phyloP scores from a whole-genome alignment of 306 rosid genomes.

The Albizia julibrissin region DNA sequence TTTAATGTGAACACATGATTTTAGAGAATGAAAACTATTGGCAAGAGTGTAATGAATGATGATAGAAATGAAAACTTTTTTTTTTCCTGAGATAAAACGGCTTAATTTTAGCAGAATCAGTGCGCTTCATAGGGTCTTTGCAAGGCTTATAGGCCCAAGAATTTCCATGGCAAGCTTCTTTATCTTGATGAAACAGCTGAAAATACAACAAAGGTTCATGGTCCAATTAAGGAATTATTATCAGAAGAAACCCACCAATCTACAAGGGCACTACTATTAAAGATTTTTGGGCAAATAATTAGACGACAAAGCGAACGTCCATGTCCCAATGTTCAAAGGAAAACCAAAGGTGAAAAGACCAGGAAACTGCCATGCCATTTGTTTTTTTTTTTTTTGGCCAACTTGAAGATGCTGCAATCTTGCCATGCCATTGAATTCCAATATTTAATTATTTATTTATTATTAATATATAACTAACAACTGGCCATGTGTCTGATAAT shows the following conservation, averaged over 20 bases:
- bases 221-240: conserved; percentile 52
- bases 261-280: conserved; percentile 28
- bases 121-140: conserved; percentile 36
- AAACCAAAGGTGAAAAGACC: background rate
- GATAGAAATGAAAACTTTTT: too few relatives aligned
- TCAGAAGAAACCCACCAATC: conserved; percentile 32
- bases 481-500: background rate
- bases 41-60: too few relatives aligned
- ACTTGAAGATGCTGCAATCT: background rate
- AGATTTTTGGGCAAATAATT: background rate
- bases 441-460: background rate
- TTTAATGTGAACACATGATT: background rate
- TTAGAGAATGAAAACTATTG: background rate
- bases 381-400: too few relatives aligned
- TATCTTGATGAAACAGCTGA: background rate
- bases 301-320: too few relatives aligned
- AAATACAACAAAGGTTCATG: conserved; percentile 31
- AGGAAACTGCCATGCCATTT: background rate
- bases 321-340: background rate
- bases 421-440: background rate
- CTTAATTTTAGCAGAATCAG: background rate
- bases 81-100: too few relatives aligned
- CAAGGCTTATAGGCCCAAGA: conserved; percentile 39
- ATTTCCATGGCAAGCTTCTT: conserved; percentile 44
- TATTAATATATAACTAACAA: background rate